Conservation (phyloP, 2,329 filamentous ascomycete genomes). For the Fusarium heterosporum region DNA sequence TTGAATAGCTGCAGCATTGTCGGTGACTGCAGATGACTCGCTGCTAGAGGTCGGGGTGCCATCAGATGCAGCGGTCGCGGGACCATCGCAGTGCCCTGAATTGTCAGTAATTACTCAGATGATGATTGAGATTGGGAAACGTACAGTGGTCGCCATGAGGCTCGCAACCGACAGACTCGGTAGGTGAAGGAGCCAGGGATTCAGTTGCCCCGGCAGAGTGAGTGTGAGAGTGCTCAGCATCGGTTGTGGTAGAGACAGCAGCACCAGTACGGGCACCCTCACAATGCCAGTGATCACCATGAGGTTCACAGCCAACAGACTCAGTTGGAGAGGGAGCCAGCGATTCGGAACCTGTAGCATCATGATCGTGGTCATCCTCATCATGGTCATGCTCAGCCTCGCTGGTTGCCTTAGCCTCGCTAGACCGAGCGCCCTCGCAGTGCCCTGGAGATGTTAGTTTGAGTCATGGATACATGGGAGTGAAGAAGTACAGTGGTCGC, state of each 20-base stretch:
- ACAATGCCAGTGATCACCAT: conserved; percentile 45
- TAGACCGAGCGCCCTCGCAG: conserved; percentile 37
- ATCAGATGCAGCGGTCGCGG: conserved; percentile 17
- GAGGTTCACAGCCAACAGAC: conserved; percentile 40
- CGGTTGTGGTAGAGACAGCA: conserved; percentile 23
- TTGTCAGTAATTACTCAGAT: not conserved
- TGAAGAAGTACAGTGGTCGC: conserved; percentile 35
- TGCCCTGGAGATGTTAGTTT: conserved; percentile 25
- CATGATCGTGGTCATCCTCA: conserved; percentile 3
- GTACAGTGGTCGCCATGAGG: conserved; percentile 45
- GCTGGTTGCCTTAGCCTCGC: conserved; percentile 10
- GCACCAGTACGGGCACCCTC: conserved; percentile 38
- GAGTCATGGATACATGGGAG: too few relatives aligned
- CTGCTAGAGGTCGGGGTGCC: conserved; percentile 24
- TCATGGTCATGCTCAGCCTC: conserved; percentile 14
- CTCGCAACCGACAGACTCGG: conserved; percentile 42
- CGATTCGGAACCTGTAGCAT: conserved; percentile 1
- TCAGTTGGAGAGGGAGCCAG: conserved; percentile 41
- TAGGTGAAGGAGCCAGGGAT: conserved; percentile 31
- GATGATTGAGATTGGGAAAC: rapidly evolving
- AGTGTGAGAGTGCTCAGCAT: conserved; percentile 21
- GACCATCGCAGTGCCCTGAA: conserved; percentile 43
- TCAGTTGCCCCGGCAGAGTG: conserved; percentile 27
- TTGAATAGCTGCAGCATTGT: conserved; percentile 27
- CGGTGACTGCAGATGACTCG: conserved; percentile 19